Conservation (phyloP, 495 filamentous ascomycete species). For the Tricharina praecox region DNA sequence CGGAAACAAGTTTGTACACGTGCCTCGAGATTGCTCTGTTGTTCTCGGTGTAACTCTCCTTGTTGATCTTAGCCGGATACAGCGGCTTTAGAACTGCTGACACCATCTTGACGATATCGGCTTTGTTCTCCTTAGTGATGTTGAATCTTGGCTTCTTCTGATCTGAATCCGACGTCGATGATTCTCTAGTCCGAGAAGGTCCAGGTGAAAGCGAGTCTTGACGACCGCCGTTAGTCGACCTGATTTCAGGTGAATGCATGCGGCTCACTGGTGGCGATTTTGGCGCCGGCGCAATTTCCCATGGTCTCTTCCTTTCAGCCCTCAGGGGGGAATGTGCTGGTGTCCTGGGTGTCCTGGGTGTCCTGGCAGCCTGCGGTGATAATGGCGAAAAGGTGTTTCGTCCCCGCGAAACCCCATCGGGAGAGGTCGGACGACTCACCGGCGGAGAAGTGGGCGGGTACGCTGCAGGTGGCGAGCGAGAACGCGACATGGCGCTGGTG, state of each 20-base stretch:
- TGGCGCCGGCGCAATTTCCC: constrained; percentile 6
- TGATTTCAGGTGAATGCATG: constrained; percentile 3
- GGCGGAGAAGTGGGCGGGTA: constrained; percentile 13
- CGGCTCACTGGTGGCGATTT: not conserved
- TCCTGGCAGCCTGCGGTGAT: no score
- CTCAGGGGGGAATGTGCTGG: not conserved
- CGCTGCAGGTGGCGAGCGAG: constrained; percentile 1
- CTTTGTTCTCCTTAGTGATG: constrained; percentile 17
- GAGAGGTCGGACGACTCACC: constrained; percentile 14
- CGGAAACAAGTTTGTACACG: constrained; percentile 19
- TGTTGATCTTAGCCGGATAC: constrained; percentile 19
- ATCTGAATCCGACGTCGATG: constrained; percentile 21
- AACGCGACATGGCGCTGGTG: constrained; percentile 8
- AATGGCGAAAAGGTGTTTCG: not conserved
- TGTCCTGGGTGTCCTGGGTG: constrained; percentile 9
- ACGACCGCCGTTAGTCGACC: not conserved
- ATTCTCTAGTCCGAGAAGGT: constrained; percentile 1
- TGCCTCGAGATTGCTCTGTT: constrained; percentile 24
- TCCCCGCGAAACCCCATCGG: not conserved
- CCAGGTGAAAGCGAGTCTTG: constrained; percentile 1
- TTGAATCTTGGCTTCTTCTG: constrained; percentile 2
- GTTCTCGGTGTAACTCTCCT: constrained; percentile 24
- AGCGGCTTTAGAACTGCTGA: constrained; percentile 16
- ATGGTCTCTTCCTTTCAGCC: constrained; percentile 4
- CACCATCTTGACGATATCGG: constrained; percentile 18